Conservation (phyloP, 2,329 filamentous ascomycete genomes). For the Aureobasidium leucospermi region DNA sequence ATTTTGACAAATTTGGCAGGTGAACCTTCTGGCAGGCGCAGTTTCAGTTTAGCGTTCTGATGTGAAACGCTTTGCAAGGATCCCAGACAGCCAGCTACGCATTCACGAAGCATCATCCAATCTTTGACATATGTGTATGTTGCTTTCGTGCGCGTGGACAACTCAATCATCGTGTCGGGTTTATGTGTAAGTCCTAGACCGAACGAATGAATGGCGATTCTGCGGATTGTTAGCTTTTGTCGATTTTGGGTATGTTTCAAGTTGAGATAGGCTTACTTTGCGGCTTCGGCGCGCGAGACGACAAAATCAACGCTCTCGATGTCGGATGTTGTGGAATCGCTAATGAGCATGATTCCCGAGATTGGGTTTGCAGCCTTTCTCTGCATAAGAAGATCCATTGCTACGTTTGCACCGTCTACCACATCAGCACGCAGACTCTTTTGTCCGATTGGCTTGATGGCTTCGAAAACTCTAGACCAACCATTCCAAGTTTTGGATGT, state of each 20-base stretch:
- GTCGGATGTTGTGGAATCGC: constrained; percentile 91
- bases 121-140: constrained; percentile 98
- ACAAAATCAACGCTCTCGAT: constrained; percentile 96
- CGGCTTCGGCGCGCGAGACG: constrained; percentile 89
- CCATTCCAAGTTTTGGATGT: constrained; percentile 90
- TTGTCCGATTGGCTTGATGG: constrained; percentile 87
- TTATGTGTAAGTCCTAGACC: constrained; percentile 95
- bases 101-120: constrained; percentile 99
- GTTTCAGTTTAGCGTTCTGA: constrained; percentile 93
- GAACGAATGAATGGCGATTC: constrained; percentile 92
- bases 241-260: constrained; percentile 7
- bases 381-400: constrained; percentile 98
- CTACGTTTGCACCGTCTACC: constrained; percentile 93
- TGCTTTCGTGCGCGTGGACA: constrained; percentile 90
- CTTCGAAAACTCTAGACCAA: constrained; percentile 78
- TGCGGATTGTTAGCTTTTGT: constrained; percentile 27
- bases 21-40: constrained; percentile 89
- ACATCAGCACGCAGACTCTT: constrained; percentile 96
- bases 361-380: constrained; percentile 92
- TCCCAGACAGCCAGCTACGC: constrained; percentile 85
- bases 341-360: constrained; percentile 91
- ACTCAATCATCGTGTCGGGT: constrained; percentile 96
- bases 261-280: constrained; percentile 59
- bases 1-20: constrained; percentile 99
- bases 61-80: constrained; percentile 92